Base-by-base conservation (phyloP, 2,329 filamentous ascomycete species). In the Penicillium sp. region DNA sequence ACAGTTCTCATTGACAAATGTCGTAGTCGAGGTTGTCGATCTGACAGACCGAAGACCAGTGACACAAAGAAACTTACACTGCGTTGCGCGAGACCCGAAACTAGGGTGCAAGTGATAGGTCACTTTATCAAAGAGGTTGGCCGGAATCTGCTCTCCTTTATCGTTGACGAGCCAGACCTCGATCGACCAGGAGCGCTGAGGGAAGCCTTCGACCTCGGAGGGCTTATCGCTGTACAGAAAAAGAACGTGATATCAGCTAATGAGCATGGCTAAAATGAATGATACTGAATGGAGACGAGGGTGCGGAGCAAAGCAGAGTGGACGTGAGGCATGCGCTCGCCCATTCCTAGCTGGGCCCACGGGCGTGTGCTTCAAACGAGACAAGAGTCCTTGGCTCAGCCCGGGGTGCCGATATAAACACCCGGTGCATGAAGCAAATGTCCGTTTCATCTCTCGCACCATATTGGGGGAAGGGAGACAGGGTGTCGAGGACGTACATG, bases 21-120 rank as follows among this genome's bases (percentile, higher is more conserved):
- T n/a, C n/a, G n/a, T n/a, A n/a, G n/a, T n/a, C n/a, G n/a, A n/a
- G n/a, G n/a, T n/a, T n/a, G 20, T 16, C 20, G 35, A 20, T 11
- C 14, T 13, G 4, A 19, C 11, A 27, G 10, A 7, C 21, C 7
- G 7, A 23, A 23, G 7, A 23, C 21, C 25, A 27, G 14, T n/a
- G 14, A 27, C 10, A 27, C 5, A 27, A 27, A n/a, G 10, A 7
- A 27, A 75, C 84, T 56, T 76, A 94, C 89, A 84, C 71, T 97
- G 91, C 36, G 79, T 79, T 11, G 87, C 68, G 32, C 75, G 85
- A 57, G 90, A 86, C 38, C 84, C 86, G 67, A 98, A 98, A 34
- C 88, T 93, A 21, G 93, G 91, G 68, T 98, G 93, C 19, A 98
- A 79, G 60, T 87, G 86, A 73, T 96, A 98, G 40, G 84, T 84